Base-by-base conservation (phyloP, 78 protist species). In the Dictyostelium capitatum region DNA sequence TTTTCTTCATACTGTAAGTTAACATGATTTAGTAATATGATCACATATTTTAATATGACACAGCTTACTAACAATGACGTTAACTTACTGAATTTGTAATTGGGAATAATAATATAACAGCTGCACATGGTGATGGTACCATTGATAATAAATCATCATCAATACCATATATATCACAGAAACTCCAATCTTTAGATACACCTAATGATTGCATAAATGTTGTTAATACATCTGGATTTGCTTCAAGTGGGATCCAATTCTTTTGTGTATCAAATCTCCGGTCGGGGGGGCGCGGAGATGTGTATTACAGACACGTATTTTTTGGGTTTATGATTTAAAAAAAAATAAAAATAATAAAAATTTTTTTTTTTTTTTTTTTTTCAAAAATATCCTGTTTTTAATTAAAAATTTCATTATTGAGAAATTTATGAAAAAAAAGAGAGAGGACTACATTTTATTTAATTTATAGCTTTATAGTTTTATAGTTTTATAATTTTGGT, bases 91-190 rank as follows among this genome's bases (percentile, higher is more conserved):
- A 56, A 25, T 95, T 59, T 6, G 96, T 95, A 41, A 98, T 90
- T 28, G 98, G 98, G 91, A 90, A 98, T 43, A 97, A 83, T 25
- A 98, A 80, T n/a, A 98, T 28, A 8, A 98, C 97, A 15, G 99
- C 99, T 6, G 17, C 37, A 48, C 92, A 94, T n/a, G 98, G 98
- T n/a, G 48, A 74, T 30, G 99, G 99, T 43, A 98, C 98, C 97
- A 98, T 94, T 4, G 54, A 89, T 59, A 97, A 90, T 48, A 98
- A 84, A 7, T 95, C 99, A 19, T 53, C 62, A 41, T 98, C 99
- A 4, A 96, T 73, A 5, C 98, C 99, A 79, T 79, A 98, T 41
- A 98, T 95, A 62, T 98, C 98, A 48, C 89, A 48, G 77, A 95
- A 87, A 47, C 53, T 67, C 89, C 83, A 85, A 28, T 69, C 82